A percentile compares a stretch with the other conserved stretches of the same genome.
phyloP scores from a whole-genome alignment of 2,329 filamentous ascomycete genomes.

The Aspergillus bombycis region DNA sequence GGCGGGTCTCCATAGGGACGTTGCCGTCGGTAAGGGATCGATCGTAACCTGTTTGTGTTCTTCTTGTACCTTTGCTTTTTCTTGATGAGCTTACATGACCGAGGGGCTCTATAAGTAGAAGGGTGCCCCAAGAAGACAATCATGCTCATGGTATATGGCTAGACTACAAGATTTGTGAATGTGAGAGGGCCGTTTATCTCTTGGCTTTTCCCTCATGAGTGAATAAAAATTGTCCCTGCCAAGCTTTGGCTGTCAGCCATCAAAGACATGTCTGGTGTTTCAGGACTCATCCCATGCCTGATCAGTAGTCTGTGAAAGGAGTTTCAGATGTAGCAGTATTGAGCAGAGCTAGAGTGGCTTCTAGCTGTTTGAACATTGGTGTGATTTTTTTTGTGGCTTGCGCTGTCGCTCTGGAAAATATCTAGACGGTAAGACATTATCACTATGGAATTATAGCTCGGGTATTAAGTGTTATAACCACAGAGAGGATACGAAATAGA shows the following conservation, averaged over 20 bases:
- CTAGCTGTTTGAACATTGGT: background rate
- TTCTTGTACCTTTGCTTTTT: background rate
- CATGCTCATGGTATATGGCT: background rate
- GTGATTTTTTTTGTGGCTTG: background rate
- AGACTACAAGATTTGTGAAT: background rate
- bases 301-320: background rate
- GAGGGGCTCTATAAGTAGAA: background rate
- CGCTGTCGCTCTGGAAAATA: background rate
- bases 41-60: background rate
- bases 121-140: background rate
- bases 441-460: background rate
- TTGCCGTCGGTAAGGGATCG: background rate
- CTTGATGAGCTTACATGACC: background rate
- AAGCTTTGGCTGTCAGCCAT: slow-evolving; percentile 2
- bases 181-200: background rate
- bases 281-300: background rate
- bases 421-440: background rate
- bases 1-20: background rate
- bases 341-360: background rate
- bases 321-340: background rate
- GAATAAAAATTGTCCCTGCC: background rate
- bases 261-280: background rate
- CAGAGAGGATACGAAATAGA: background rate
- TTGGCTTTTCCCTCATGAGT: background rate
- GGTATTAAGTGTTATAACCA: background rate